Evolutionary conservation across 78 protist genomes (phyloP).

Genomic region (Emiliania huxleyi): DNA sequence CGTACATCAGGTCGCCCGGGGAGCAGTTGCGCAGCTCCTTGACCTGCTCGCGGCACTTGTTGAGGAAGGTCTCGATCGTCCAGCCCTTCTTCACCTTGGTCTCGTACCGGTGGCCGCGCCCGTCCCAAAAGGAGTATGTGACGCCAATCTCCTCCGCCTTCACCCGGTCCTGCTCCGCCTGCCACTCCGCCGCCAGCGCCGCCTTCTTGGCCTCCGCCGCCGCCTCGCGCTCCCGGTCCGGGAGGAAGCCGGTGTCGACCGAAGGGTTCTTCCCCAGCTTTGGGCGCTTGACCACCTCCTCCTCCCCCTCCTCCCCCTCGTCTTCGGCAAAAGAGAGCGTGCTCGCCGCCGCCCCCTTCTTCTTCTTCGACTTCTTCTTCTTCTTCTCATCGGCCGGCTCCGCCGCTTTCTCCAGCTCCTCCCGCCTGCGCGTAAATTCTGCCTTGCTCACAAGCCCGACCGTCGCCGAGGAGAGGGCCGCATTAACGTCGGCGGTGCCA

Average conservation of each 20-base stretch:
- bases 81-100: constrained; percentile 62
- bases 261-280: constrained; percentile 51
- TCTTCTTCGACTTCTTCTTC: constrained; percentile 21
- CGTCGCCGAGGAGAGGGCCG: constrained; percentile 1
- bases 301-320: constrained; percentile 50
- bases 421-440: constrained; percentile 43
- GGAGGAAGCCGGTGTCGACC: constrained; percentile 78
- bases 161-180: constrained; percentile 66
- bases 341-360: constrained; percentile 25
- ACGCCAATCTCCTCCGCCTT: constrained; percentile 73
- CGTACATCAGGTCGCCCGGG: constrained; percentile 72
- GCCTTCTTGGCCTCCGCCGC: constrained; percentile 38
- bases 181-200: constrained; percentile 62
- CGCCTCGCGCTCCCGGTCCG: constrained; percentile 79
- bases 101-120: constrained; percentile 77
- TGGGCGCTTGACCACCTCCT: background rate
- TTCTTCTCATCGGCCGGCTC: background rate
- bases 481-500: background rate
- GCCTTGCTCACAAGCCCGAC: constrained; percentile 51
- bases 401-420: background rate
- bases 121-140: constrained; percentile 84
- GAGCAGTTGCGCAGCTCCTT: constrained; percentile 54
- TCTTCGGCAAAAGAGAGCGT: constrained; percentile 63
- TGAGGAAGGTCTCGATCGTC: constrained; percentile 68
- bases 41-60: constrained; percentile 48